Evolutionary conservation across 2,329 filamentous ascomycete genomes (phyloP), one percentile per base, ranked within the genome.

Genomic region (Hypoxylon sp.): DNA sequence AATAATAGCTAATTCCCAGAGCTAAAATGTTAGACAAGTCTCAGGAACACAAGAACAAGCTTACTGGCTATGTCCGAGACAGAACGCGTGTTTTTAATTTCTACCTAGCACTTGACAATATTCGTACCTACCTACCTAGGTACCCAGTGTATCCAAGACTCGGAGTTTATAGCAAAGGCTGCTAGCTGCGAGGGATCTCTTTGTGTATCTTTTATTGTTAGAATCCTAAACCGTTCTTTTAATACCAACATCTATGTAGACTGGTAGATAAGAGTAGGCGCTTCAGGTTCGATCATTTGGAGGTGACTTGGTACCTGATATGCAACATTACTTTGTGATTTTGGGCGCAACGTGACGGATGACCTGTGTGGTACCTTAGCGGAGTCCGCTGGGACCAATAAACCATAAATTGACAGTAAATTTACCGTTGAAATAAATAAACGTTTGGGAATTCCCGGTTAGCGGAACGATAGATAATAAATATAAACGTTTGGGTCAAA

Each of bases 261-360:
- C 28, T 30, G 28, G 28, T 9, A 30, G 28, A 30, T 30, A 9
- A 30, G 5, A 30, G 28, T 30, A 30, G 9, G 28, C 28, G 5
- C 28, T 30, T 7, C 28, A 9, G 28, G 6, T 30, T 43, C 19
- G 19, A n/a, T 7, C 41, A 32, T 19, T 4, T 38, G 28, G 6
- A 5, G 25, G 5, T 28, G 10, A 11, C n/a, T 34, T 25, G 30
- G 36, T 14, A 21, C 28, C 28, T 30, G 9, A 30, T 30, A 28
- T 65, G 50, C 55, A 60, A 60, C 64, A 63, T 60, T 67, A 38
- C 55, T 34, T 38, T 28, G 25, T 46, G 46, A 57, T 19, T 38
- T 28, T 41, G 17, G 14, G 36, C 66, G 66, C 62, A 68, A 66
- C 66, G 58, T 68, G 45, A 63, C 62, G 48, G 36, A 50, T 53